phyloP scores from a whole-genome alignment of 2,329 filamentous ascomycete species.

The Talaromyces sp. region DNA sequence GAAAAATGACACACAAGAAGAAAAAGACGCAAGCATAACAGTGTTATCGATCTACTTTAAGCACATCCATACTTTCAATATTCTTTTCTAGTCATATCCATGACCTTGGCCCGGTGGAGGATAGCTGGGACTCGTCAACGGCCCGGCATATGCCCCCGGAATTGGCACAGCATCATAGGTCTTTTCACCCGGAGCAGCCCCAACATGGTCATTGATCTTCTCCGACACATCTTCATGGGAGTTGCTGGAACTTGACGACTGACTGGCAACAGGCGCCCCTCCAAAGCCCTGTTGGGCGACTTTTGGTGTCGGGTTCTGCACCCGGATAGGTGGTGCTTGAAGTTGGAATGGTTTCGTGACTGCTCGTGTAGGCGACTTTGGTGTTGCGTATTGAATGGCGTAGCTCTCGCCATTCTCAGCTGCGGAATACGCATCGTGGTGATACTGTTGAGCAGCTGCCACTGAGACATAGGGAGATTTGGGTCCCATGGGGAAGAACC shows the following conservation, averaged over 20 bases:
- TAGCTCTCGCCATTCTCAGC: slow-evolving; percentile 50
- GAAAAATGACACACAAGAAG: not conserved
- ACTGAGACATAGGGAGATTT: slow-evolving; percentile 44
- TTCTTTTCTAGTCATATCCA: not conserved
- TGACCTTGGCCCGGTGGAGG: slow-evolving; percentile 3
- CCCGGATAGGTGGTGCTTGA: slow-evolving; percentile 74
- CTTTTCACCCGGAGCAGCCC: slow-evolving; percentile 71
- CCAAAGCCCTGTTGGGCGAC: slow-evolving; percentile 59
- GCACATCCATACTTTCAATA: not conserved
- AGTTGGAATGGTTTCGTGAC: slow-evolving; percentile 66
- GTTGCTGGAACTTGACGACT: slow-evolving; percentile 24
- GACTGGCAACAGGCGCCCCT: slow-evolving; percentile 20
- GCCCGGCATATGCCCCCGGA: slow-evolving; percentile 69
- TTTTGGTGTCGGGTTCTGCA: slow-evolving; percentile 72
- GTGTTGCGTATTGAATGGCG: slow-evolving; percentile 52
- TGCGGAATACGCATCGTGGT: slow-evolving; percentile 41
- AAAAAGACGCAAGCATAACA: not conserved
- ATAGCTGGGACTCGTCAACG: slow-evolving; percentile 19
- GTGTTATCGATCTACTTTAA: slow-evolving; percentile 1
- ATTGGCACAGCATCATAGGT: slow-evolving; percentile 84
- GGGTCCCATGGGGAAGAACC: slow-evolving; percentile 64
- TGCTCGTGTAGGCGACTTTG: slow-evolving; percentile 57
- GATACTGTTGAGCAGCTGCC: slow-evolving; percentile 22
- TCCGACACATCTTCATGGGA: slow-evolving; percentile 30
- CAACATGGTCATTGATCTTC: slow-evolving; percentile 59